These are phyloP conservation scores for Dactylellina leptospora DNA, from an alignment of 2,329 filamentous ascomycete genomes.

Conservation along the genomic window DNA sequence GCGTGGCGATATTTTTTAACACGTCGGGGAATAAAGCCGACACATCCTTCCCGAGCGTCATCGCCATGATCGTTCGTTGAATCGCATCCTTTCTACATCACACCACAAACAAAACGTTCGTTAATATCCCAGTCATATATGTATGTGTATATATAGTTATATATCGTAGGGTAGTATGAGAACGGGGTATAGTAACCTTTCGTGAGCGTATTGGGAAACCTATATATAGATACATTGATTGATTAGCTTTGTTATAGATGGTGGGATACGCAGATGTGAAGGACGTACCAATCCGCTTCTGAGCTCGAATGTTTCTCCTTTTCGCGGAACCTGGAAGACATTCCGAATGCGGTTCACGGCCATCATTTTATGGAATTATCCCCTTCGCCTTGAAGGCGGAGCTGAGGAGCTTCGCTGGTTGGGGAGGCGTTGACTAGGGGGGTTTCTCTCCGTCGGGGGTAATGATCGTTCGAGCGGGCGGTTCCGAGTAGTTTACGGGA, in stretches of 20 bases:
- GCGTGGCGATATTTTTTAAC: constrained; percentile 96
- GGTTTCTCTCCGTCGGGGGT: constrained; percentile 16
- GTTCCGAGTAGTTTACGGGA: constrained; percentile 17
- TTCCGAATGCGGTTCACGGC: constrained; percentile 95
- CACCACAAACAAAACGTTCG: constrained; percentile 48
- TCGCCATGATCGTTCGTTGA: constrained; percentile 99
- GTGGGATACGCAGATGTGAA: not conserved
- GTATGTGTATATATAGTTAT: not conserved
- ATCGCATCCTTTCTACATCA: constrained; percentile 85
- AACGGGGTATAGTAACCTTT: constrained; percentile 67
- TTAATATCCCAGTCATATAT: constrained; percentile 8
- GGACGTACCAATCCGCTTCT: constrained; percentile 78
- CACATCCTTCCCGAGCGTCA: constrained; percentile 98
- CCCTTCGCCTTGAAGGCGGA: constrained; percentile 56
- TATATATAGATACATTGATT: constrained; percentile 5
- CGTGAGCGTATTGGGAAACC: constrained; percentile 96
- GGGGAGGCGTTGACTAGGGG: constrained; percentile 27
- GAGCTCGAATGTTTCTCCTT: constrained; percentile 98
- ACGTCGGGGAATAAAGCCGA: constrained; percentile 97
- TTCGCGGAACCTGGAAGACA: constrained; percentile 84
- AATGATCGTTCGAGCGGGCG: not conserved
- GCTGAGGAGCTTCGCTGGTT: constrained; percentile 45
- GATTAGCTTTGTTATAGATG: constrained; percentile 59
- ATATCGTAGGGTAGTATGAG: not conserved
- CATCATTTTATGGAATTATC: constrained; percentile 67